Percentiles rank a stretch among this genome's conserved stretches.
Evolutionary conservation across 768 basidiomycete genomes (phyloP).

Genomic region (Mycena epipterygia): DNA sequence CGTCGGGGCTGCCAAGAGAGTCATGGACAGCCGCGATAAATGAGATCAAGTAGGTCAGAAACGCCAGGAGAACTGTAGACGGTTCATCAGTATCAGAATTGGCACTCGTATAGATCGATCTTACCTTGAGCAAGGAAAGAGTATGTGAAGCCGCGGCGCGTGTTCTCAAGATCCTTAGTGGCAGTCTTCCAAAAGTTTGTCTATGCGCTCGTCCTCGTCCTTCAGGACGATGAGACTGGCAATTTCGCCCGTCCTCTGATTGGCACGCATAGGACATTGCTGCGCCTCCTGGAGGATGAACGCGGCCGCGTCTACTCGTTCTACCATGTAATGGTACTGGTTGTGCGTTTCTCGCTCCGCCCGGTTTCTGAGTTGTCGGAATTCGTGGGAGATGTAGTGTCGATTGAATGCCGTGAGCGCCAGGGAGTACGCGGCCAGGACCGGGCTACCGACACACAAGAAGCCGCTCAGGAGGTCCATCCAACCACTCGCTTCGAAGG

Average conservation of each 20-base stretch:
- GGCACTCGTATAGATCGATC: constrained; percentile 31
- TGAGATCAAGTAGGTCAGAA: too few relatives aligned
- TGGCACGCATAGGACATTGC: too few relatives aligned
- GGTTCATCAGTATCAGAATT: not conserved
- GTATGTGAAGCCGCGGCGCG: too few relatives aligned
- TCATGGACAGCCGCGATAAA: too few relatives aligned
- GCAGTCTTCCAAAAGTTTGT: constrained; percentile 28
- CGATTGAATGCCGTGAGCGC: constrained; percentile 31
- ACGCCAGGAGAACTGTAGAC: constrained; percentile 24
- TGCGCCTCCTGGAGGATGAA: constrained; percentile 30
- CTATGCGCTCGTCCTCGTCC: constrained; percentile 4
- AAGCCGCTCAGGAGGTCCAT: too few relatives aligned
- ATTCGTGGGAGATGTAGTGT: constrained; percentile 10
- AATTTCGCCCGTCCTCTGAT: constrained; percentile 23
- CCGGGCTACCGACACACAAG: constrained; percentile 33
- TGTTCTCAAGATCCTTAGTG: too few relatives aligned
- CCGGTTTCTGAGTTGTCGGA: too few relatives aligned
- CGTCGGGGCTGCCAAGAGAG: constrained; percentile 17
- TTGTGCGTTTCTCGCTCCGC: constrained; percentile 2
- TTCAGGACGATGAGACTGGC: constrained; percentile 21
- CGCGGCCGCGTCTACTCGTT: constrained; percentile 8
- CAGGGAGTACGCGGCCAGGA: constrained; percentile 33
- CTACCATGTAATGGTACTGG: constrained; percentile 4
- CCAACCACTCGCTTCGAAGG: too few relatives aligned
- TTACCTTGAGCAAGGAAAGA: too few relatives aligned